A percentile compares a stretch with the other conserved stretches of the same genome.
Evolutionary conservation across 2,329 filamentous ascomycete species (phyloP).

Genomic region (Paracorniculantispora psalliotae): DNA sequence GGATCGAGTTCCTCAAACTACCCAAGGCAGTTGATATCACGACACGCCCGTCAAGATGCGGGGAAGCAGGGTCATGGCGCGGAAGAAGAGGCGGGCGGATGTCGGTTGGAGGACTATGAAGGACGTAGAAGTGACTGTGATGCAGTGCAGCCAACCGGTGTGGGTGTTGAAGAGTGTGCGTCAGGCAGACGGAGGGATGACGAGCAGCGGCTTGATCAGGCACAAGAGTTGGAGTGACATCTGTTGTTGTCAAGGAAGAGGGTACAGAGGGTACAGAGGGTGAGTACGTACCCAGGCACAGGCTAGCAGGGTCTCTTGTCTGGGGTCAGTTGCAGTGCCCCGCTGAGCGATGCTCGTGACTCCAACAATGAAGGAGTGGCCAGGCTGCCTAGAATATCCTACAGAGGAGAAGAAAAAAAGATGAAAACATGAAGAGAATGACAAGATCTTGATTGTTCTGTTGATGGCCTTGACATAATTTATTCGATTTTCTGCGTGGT

Average conservation of each 20-base stretch:
- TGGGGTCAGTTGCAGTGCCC: too few species aligned
- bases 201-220: not conserved
- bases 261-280: not conserved
- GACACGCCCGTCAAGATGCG: constrained; percentile 12
- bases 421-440: too few species aligned
- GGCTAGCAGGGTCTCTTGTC: not conserved
- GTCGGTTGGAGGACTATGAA: not conserved
- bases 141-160: not conserved
- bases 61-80: constrained; percentile 9
- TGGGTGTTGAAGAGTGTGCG: not conserved
- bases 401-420: too few species aligned
- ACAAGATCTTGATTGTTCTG: too few species aligned
- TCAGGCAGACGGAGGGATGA: not conserved
- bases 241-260: not conserved
- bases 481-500: too few species aligned
- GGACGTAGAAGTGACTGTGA: not conserved
- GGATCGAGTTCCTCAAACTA: not conserved
- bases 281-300: not conserved
- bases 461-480: too few species aligned
- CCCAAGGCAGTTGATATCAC: not conserved
- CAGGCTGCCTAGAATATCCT: too few species aligned
- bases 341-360: too few species aligned
- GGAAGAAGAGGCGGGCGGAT: not conserved
- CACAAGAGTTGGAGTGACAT: not conserved
- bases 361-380: too few species aligned